Conservation (phyloP, 2,329 filamentous ascomycete genomes). For the Aspergillus pseudoviridinutans region DNA sequence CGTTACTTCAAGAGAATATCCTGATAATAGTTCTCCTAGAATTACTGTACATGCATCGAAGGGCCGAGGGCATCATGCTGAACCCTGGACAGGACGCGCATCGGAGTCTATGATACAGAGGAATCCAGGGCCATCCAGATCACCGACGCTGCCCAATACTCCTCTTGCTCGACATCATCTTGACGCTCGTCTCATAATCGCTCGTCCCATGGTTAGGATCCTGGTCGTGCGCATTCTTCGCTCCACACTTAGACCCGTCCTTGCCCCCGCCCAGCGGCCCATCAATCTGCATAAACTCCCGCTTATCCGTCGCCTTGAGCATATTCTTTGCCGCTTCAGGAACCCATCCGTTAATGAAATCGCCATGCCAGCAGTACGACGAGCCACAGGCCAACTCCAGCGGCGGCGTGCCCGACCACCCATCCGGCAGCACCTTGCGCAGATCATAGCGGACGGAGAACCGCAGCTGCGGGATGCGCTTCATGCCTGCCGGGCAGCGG, state of each 20-base stretch:
- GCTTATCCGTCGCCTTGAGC: slow-evolving; percentile 4
- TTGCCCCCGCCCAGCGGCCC: neutral
- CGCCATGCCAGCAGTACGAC: slow-evolving; percentile 8
- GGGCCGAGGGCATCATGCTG: too few relatives aligned
- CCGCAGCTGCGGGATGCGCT: slow-evolving; percentile 11
- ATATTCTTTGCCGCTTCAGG: slow-evolving; percentile 14
- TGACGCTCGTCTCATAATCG: slow-evolving; percentile 10
- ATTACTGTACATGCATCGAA: too few relatives aligned
- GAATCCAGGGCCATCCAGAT: neutral
- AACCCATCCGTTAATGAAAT: slow-evolving; percentile 12
- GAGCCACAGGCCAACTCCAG: slow-evolving; percentile 9
- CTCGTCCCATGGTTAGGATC: slow-evolving; percentile 13
- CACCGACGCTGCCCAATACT: neutral
- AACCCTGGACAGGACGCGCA: too few relatives aligned
- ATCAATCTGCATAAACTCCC: slow-evolving; percentile 3
- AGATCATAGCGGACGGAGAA: slow-evolving; percentile 17
- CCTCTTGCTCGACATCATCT: slow-evolving; percentile 8
- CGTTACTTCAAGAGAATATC: too few relatives aligned
- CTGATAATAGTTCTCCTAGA: too few relatives aligned
- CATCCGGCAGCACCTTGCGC: slow-evolving; percentile 8
- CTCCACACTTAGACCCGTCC: neutral
- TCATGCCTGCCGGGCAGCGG: slow-evolving; percentile 13
- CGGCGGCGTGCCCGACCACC: slow-evolving; percentile 11
- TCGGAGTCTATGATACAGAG: too few relatives aligned
- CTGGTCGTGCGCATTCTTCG: slow-evolving; percentile 2